Base-by-base conservation (phyloP, 768 basidiomycete species). In the Lactarius tabidus region DNA sequence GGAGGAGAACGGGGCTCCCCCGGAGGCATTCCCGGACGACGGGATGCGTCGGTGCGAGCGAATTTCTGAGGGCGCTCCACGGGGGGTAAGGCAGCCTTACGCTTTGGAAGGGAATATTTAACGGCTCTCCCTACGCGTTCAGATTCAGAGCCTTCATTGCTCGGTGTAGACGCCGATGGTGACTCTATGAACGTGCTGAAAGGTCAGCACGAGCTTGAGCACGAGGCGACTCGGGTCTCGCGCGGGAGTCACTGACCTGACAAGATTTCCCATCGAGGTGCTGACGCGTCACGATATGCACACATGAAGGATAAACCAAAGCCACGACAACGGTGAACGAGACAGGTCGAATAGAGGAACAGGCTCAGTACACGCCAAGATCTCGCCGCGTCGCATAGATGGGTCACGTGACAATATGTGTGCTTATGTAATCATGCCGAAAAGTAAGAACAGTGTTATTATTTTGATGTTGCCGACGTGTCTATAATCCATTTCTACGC, bases 221-320 rank as follows among this genome's bases (percentile, higher is more conserved):
- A 23, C 28, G 15, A 53, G 35, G 48, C 18, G 18, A 15, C 38
- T 36, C n/a, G 18, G 9, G 43, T 23, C 35, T 39, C 20, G 36
- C 7, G 18, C 14, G 20, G 33, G 43, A 38, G 18, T 14, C 17
- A 54, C 41, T 54, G 39, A 62, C 65, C 57, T 9, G 28, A 53
- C 51, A 66, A 45, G 29, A 26, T 29, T n/a, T 53, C 65, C 60
- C 51, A 62, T 26, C 33, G 53, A 52, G 60, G 39, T 29, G 39
- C 41, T 26, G 60, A 59, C 17, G 56, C 52, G 17, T 31, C 60
- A 20, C 56, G 60, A 36, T 58, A 31, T 33, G 65, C 60, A 53
- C 51, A 23, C 65, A 66, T 62, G 36, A 35, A 26, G 51, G 12
- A 36, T 14, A 45, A 20, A 12, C 26, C 17, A 17, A 56, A 26